Conservation (phyloP, 2,329 filamentous ascomycete species). For the Stagonosporopsis chrysanthemi region DNA sequence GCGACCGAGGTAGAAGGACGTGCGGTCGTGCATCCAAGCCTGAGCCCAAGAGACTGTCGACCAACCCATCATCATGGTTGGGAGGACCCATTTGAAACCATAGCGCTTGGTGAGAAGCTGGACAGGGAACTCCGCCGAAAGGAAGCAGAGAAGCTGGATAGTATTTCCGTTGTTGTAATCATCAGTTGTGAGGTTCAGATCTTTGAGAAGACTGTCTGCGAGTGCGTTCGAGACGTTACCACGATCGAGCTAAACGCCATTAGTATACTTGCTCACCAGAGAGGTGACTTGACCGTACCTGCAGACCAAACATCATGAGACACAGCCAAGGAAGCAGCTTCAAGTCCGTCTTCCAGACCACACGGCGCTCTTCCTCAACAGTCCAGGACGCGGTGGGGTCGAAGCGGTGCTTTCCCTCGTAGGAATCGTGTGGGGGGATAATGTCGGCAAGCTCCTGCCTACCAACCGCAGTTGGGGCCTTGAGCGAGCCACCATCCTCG, state of each 20-base stretch:
- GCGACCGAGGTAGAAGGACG: slow-evolving; percentile 52
- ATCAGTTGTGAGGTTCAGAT: slow-evolving; percentile 40
- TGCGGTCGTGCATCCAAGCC: slow-evolving; percentile 65
- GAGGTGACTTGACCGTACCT: not conserved
- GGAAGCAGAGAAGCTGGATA: slow-evolving; percentile 82
- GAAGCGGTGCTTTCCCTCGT: slow-evolving; percentile 64
- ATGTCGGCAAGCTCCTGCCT: slow-evolving; percentile 39
- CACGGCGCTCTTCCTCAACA: slow-evolving; percentile 61
- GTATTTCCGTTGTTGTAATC: slow-evolving; percentile 50
- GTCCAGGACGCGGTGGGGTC: slow-evolving; percentile 64
- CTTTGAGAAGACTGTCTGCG: slow-evolving; percentile 40
- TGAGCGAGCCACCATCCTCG: slow-evolving; percentile 36
- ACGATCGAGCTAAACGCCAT: slow-evolving; percentile 53
- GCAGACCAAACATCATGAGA: slow-evolving; percentile 57
- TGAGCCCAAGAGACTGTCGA: slow-evolving; percentile 66
- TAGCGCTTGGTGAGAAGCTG: slow-evolving; percentile 54
- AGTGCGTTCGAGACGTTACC: slow-evolving; percentile 51
- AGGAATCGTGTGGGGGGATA: slow-evolving; percentile 55
- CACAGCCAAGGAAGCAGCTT: slow-evolving; percentile 40
- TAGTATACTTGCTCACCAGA: not conserved
- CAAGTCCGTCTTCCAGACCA: slow-evolving; percentile 59
- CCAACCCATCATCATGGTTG: slow-evolving; percentile 55
- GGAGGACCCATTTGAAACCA: slow-evolving; percentile 54
- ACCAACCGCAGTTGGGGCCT: slow-evolving; percentile 34
- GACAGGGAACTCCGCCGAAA: slow-evolving; percentile 59